phyloP scores from a whole-genome alignment of 2,329 filamentous ascomycete genomes.

The Colletotrichum sp. region DNA sequence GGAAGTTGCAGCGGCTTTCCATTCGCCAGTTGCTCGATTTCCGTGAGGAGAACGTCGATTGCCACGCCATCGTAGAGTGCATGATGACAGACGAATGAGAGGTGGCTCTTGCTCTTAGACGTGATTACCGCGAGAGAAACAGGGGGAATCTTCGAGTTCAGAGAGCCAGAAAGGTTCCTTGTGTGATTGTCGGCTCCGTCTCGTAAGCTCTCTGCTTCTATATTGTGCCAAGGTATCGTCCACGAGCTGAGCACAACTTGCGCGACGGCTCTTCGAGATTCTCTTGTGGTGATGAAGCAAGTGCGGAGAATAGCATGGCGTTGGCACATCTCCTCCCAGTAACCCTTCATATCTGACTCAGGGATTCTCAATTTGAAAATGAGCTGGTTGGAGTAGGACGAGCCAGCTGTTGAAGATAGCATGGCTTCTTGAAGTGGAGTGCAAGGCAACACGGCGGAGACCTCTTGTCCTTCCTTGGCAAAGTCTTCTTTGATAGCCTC shows the following conservation, averaged over 20 bases:
- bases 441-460: constrained; percentile 74
- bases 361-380: constrained; percentile 64
- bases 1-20: constrained; percentile 51
- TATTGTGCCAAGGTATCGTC: constrained; percentile 42
- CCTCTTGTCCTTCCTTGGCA: constrained; percentile 29
- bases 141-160: constrained; percentile 51
- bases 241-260: constrained; percentile 70
- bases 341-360: constrained; percentile 51
- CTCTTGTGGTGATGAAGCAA: constrained; percentile 71
- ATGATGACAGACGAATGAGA: constrained; percentile 71
- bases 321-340: constrained; percentile 67
- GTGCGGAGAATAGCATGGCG: constrained; percentile 82
- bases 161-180: constrained; percentile 35
- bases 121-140: constrained; percentile 49
- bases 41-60: constrained; percentile 70
- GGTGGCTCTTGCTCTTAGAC: constrained; percentile 32
- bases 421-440: constrained; percentile 90
- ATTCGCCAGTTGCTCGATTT: constrained; percentile 67
- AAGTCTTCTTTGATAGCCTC: constrained; percentile 27
- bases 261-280: constrained; percentile 65
- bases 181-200: constrained; percentile 44
- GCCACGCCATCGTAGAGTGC: constrained; percentile 87
- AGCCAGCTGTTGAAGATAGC: constrained; percentile 63
- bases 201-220: constrained; percentile 36
- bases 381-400: constrained; percentile 76